Evolutionary conservation across 2,329 filamentous ascomycete genomes (phyloP), one percentile per base, ranked within the genome.

Genomic region (Alternaria burnsii): DNA sequence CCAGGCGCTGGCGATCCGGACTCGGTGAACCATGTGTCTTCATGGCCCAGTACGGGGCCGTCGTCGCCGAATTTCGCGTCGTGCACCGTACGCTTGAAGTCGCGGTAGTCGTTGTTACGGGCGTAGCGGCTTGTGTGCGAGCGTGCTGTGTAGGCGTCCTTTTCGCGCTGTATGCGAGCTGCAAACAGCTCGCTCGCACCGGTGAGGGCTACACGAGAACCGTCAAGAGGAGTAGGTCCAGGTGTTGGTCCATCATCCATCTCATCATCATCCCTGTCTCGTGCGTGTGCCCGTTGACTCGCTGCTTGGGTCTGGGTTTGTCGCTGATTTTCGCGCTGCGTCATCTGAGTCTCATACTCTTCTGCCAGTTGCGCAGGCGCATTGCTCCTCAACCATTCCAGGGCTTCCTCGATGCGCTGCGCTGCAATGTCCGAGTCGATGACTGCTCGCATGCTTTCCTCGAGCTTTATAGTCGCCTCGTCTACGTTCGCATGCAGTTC

Each of bases 21-120:
- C 56, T 84, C 79, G 12, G 83, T 81, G 71, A 91, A 91, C 89
- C 89, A 91, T 11, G 86, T 86, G 12, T 83, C 84, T 10, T 85
- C 76, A 52, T 86, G 82, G 0, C 88, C 85, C 16, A 89, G 71
- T 0, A 83, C 82, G 4, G 84, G 83, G 2, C 83, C 82, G 3
- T 84, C 79, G 52, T 86, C 81, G n/a, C 82, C 82, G 63, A 87
- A 79, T 50, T 83, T 83, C 28, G 87, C 84, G 66, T 89, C 87
- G 72, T 90, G 88, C 3, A 89, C 81, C n/a, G 86, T 77, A 9
- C 81, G 79, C 71, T 87, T 87, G 81, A 90, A 91, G 22, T 82
- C 81, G 48, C 82, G 79, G 75, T 91, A 91, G 52, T 83, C 79
- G 66, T 89, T 87, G 70, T 90, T 82, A 9, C 81, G 78, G 5